Conservation (phyloP, 129 eudicot species). For the Gnaphalium uliginosum region DNA sequence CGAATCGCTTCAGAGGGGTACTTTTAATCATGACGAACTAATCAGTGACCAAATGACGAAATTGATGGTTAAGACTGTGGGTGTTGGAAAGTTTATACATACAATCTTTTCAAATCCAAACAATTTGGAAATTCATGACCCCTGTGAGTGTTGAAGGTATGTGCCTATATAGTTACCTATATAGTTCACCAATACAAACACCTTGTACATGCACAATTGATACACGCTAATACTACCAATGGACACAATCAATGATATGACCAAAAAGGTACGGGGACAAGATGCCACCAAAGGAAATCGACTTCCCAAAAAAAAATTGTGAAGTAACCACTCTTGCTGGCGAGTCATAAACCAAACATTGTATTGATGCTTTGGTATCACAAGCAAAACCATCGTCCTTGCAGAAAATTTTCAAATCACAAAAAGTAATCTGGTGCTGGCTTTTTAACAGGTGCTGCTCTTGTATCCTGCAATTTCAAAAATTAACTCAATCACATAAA, state of each 20-base stretch:
- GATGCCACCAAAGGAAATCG: neutral
- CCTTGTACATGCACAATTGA: conserved; percentile 24
- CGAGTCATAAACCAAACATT: neutral
- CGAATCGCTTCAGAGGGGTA: no score
- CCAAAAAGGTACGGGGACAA: conserved; percentile 9
- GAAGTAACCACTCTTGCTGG: neutral
- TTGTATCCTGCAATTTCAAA: conserved; percentile 57
- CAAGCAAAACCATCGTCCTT: conserved; percentile 12
- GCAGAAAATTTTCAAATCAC: conserved; percentile 24
- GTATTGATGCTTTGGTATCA: neutral
- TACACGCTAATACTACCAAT: conserved; percentile 21
- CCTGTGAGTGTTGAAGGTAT: neutral
- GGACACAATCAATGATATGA: conserved; percentile 14
- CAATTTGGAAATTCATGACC: neutral
- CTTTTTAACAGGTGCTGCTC: conserved; percentile 76
- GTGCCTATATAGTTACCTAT: no score
- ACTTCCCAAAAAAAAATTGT: neutral
- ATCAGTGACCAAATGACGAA: neutral
- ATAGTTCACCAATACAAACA: conserved; percentile 12
- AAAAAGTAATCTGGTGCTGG: conserved; percentile 81
- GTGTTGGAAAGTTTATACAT: neutral
- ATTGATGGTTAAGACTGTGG: neutral
- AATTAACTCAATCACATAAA: neutral
- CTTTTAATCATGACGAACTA: neutral
- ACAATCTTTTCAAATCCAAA: conserved; percentile 5